Evolutionary conservation across 495 filamentous ascomycete genomes (phyloP).

Genomic region (Tuber borchii): DNA sequence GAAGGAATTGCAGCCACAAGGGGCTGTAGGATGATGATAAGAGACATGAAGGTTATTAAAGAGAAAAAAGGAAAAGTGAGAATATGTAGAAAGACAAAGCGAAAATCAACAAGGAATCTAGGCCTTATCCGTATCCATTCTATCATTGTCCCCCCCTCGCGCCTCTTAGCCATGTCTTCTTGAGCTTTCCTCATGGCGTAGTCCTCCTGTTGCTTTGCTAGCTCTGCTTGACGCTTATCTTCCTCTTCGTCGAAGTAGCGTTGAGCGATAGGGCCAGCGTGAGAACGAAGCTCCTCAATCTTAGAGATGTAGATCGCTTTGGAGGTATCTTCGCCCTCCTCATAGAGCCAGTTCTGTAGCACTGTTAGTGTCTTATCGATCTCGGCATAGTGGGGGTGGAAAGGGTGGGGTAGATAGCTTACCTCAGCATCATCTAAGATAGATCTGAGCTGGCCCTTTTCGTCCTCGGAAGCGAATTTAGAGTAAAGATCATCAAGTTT

Average conservation of each 20-base stretch:
- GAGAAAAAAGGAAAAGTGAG: constrained; percentile 18
- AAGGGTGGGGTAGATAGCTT: constrained; percentile 44
- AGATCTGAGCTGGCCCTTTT: constrained; percentile 74
- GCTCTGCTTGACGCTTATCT: constrained; percentile 71
- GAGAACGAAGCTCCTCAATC: constrained; percentile 88
- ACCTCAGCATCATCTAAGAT: constrained; percentile 83
- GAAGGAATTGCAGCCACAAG: constrained; percentile 14
- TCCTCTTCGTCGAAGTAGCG: constrained; percentile 92
- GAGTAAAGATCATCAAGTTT: constrained; percentile 88
- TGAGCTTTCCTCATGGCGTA: constrained; percentile 67
- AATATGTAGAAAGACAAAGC: constrained; percentile 22
- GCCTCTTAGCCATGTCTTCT: constrained; percentile 37
- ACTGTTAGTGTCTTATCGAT: constrained; percentile 6
- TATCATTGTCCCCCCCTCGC: constrained; percentile 28
- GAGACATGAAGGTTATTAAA: constrained; percentile 12
- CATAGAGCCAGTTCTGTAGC: constrained; percentile 90
- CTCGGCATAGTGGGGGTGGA: constrained; percentile 3
- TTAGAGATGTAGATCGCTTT: constrained; percentile 90
- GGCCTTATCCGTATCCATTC: constrained; percentile 36
- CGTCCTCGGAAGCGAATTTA: constrained; percentile 81
- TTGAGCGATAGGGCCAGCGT: constrained; percentile 86
- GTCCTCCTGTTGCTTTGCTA: constrained; percentile 72
- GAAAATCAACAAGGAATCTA: constrained; percentile 23
- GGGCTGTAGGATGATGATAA: background rate
- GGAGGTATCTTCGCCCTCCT: constrained; percentile 90